Evolutionary conservation across 192 early-diverging fungal species (phyloP).

Genomic region (Backusella westeae): DNA sequence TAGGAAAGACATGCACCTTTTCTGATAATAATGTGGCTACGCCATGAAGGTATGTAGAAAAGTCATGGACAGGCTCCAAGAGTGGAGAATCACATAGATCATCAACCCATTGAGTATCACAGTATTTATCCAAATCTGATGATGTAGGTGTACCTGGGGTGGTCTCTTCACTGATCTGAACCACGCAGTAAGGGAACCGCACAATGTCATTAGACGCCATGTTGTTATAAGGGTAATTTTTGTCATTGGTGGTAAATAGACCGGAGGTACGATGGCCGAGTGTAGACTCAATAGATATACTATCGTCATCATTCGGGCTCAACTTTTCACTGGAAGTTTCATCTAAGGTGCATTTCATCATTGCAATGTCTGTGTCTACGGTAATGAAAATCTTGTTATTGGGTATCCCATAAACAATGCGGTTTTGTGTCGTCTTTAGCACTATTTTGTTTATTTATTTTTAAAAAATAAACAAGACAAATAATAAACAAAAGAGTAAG

Average conservation of each 20-base stretch:
- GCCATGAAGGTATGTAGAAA: slow-evolving; percentile 16
- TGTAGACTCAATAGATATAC: background rate
- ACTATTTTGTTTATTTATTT: background rate
- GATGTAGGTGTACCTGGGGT: background rate
- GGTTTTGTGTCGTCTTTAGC: slow-evolving; percentile 11
- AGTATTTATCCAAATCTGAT: background rate
- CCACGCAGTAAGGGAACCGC: slow-evolving; percentile 16
- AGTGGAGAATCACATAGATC: background rate
- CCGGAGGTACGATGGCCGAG: background rate
- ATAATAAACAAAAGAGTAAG: slow-evolving; percentile 1
- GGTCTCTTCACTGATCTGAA: slow-evolving; percentile 10
- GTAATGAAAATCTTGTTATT: background rate
- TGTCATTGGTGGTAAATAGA: background rate
- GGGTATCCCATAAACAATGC: background rate
- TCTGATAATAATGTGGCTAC: background rate
- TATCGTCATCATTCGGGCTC: background rate
- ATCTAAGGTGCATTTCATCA: background rate
- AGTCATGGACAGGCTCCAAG: slow-evolving; percentile 15
- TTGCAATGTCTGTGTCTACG: slow-evolving; percentile 10
- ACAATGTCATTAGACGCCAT: background rate
- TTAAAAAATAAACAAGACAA: background rate
- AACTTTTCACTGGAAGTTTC: background rate
- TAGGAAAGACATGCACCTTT: slow-evolving; percentile 9
- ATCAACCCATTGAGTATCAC: background rate
- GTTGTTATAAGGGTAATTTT: background rate